Evolutionary conservation across 768 basidiomycete genomes (phyloP).

Genomic region (Leucogyrophana mollusca): DNA sequence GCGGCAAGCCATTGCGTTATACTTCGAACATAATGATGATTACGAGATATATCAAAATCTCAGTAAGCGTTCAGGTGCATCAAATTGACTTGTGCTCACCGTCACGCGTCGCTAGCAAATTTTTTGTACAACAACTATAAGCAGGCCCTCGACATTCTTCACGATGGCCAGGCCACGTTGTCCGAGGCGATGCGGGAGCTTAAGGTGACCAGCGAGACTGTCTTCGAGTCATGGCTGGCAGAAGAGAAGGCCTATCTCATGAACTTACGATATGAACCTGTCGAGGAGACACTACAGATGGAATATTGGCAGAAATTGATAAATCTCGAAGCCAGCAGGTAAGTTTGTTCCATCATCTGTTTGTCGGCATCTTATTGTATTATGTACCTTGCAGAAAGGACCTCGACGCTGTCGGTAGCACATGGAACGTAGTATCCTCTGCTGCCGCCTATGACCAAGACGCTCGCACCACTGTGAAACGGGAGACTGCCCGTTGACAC

Average conservation of each 20-base stretch:
- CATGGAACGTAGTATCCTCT: neutral
- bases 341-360: neutral
- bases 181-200: neutral
- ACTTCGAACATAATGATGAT: neutral
- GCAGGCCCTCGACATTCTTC: neutral
- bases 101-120: neutral
- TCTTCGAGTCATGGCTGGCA: conserved; percentile 2
- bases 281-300: conserved; percentile 9
- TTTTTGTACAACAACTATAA: neutral
- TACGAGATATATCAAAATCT: neutral
- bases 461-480: neutral
- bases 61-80: neutral
- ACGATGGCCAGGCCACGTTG: too few relatives aligned
- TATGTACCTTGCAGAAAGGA: too few relatives aligned
- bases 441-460: neutral
- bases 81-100: neutral
- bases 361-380: neutral
- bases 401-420: neutral
- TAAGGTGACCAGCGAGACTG: neutral
- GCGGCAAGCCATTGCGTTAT: conserved; percentile 9
- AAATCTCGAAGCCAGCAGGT: conserved; percentile 4
- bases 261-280: conserved; percentile 4
- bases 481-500: neutral
- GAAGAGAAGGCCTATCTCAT: conserved; percentile 5
- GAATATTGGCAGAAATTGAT: conserved; percentile 8